Base-by-base conservation (phyloP, 108 stramenopile genomes). In the Fragilariopsis cylindrus region DNA sequence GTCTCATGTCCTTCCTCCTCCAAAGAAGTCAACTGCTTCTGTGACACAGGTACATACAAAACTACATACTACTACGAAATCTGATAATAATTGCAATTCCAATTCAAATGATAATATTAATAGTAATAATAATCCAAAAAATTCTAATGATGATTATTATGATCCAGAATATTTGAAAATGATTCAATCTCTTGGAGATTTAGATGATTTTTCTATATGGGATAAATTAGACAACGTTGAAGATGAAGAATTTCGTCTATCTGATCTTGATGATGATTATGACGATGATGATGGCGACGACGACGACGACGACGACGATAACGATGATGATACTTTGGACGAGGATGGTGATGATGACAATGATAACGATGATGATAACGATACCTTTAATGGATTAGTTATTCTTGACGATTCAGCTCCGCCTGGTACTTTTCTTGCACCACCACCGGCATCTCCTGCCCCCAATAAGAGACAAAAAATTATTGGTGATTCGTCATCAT, bases 251-350 rank as follows among this genome's bases (percentile, higher is more conserved):
- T 74, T 82, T 70, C 76, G 69, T 49, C 48, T 74, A 60, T 65
- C 69, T 5, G 76, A 77, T 65, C 16, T 71, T 45, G 82, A 83
- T 7, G 78, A 75, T 11, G 84, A 84, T 8, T 74, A 84, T 15
- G 79, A 84, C 45, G 73, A 77, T 50, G 71, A 77, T 18, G 79
- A 79, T 48, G 76, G 73, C 49, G 77, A 79, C 9, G 81, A 79
- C 21, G 71, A 60, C 6, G 76, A 73, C 19, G 74, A 73, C 21
- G 47, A 62, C 18, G 71, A 69, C 11, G 76, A 72, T 39, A 52
- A 41, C 12, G 30, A 30, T 30, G 30, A 30, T 30, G 30, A 30
- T 30, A 30, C 30, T 30, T 30, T 30, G 30, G 30, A 30, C 30
- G 74, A 75, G 40, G 73, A 63, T 4, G 55, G 77, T 58, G 69